Evolutionary conservation across 1,284 basidiomycete genomes (phyloP), one percentile per base, ranked within the genome.

Genomic region (Wolfiporia cocos): DNA sequence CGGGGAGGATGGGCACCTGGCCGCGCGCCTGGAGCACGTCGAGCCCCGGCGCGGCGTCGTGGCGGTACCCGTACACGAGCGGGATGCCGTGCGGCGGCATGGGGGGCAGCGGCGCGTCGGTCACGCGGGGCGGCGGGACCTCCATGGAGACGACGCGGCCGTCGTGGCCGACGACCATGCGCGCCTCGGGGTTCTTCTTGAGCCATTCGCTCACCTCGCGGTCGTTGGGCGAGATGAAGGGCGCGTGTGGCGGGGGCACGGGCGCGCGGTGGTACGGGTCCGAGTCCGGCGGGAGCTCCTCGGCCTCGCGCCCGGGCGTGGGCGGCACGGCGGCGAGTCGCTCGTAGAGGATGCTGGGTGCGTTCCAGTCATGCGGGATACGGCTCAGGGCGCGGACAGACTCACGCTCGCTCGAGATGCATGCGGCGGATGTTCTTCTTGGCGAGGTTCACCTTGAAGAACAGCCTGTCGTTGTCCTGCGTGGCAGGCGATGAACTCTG

Each of bases 371-470:
- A 40, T 26, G 34, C 26, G 26, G 40, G 19, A 30, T 35, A n/a
- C n/a, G n/a, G n/a, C 42, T 40, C 41, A 26, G 20, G 42, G 51
- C 48, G 47, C 20, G 49, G 34, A 56, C 50, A 57, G 51, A 79
- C 88, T 69, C 56, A 92, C 90, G 90, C 87, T 68, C 91, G 72
- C 63, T 94, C 91, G 45, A 94, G 71, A 60, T 89, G 84, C 76
- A 93, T 83, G 33, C 91, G 75, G 60, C 92, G 88, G 42, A 94
- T 91, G 56, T 81, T 86, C 53, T 84, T 81, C 64, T 89, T 92
- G 35, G 88, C 80, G 54, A 85, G 73, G 17, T 91, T 68, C 32
- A 92, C 78, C 64, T 87, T 86, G 69, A 84, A 78, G 54, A 86
- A 77, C 43, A 92, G 73, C 65, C 82, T 88, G 71, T 92, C 90